phyloP scores from a whole-genome alignment of 2,329 filamentous ascomycete species.

The Verticillium zaregamsianum region DNA sequence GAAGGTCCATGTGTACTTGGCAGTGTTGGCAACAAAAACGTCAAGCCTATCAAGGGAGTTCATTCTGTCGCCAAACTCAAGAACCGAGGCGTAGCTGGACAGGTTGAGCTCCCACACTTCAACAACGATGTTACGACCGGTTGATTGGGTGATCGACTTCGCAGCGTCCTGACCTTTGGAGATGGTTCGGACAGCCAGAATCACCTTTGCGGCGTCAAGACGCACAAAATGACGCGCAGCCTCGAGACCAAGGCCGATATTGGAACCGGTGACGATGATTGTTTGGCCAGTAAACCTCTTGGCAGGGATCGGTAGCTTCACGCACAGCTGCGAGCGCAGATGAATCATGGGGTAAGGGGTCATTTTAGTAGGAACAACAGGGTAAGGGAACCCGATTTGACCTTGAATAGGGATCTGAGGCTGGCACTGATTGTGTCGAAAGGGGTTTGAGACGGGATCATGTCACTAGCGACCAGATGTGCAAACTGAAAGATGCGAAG shows the following conservation, averaged over 20 bases:
- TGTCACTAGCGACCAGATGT: no score
- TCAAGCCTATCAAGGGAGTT: constrained; percentile 30
- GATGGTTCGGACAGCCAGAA: constrained; percentile 27
- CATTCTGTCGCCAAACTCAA: constrained; percentile 28
- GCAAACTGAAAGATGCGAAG: no score
- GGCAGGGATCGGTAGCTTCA: not conserved
- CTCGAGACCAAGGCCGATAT: constrained; percentile 20
- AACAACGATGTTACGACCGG: constrained; percentile 12
- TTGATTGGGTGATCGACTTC: constrained; percentile 1
- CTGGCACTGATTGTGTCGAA: not conserved
- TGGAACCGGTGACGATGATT: constrained; percentile 20
- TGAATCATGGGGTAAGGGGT: not conserved
- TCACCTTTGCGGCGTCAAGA: constrained; percentile 19
- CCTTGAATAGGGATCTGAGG: no score
- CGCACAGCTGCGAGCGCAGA: not conserved
- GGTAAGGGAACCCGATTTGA: no score
- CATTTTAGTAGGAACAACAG: no score
- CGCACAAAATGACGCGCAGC: constrained; percentile 17
- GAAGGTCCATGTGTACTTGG: constrained; percentile 12
- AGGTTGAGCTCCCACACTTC: constrained; percentile 33
- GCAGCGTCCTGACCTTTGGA: constrained; percentile 20
- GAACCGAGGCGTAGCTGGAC: constrained; percentile 31
- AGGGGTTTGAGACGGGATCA: no score
- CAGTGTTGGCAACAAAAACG: constrained; percentile 30
- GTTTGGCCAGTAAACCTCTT: not conserved